Percentiles rank a stretch among this genome's conserved stretches.
Conservation (phyloP, 164 flowering plant genomes). For the Sedum album region DNA sequence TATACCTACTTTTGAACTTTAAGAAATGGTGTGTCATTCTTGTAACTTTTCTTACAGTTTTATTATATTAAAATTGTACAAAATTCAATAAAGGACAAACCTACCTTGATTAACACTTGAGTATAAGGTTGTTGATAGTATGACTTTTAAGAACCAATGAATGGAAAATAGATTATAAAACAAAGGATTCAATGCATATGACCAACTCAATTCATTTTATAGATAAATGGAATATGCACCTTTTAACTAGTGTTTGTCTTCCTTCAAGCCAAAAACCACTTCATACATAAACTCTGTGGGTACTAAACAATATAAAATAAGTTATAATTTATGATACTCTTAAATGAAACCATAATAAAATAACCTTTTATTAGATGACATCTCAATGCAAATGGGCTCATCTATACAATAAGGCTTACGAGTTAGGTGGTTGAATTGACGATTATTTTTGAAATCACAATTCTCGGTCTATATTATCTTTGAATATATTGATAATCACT, state of each 20-base stretch:
- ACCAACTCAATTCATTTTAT: neutral
- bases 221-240: neutral
- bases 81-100: neutral
- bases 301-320: neutral
- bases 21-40: slow-evolving; percentile 1
- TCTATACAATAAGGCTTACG: too few relatives aligned
- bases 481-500: too few relatives aligned
- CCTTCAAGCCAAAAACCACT: slow-evolving; percentile 3
- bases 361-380: too few relatives aligned
- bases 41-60: neutral
- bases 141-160: neutral
- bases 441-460: too few relatives aligned
- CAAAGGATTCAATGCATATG: neutral
- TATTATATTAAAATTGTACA: neutral
- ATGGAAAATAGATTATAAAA: neutral
- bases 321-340: neutral
- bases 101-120: neutral
- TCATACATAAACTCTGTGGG: neutral
- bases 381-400: neutral
- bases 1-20: neutral
- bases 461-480: too few relatives aligned
- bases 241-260: neutral
- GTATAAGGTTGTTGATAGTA: neutral
- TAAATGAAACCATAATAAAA: too few relatives aligned
- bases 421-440: too few relatives aligned